Evolutionary conservation across 352 stramenopile genomes (phyloP), one percentile per base, ranked within the genome.

Genomic region (Peronospora destructor): DNA sequence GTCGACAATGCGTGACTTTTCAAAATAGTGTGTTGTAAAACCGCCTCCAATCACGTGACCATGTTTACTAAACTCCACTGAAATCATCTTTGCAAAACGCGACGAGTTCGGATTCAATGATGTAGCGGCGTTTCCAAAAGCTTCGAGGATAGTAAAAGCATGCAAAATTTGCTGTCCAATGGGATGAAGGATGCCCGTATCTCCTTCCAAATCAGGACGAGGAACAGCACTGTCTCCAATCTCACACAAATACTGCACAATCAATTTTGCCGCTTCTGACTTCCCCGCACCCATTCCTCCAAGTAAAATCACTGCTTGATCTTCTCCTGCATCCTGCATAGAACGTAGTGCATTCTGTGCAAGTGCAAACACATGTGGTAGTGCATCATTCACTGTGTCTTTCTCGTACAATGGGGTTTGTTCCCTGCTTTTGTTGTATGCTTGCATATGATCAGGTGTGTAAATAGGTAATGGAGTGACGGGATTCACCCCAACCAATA

Each of bases 141-240:
- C 64, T 51, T 92, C 81, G 13, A 90, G 65, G n/a, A 92, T 82
- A 3, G 69, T 76, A 50, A 89, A 83, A 4, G 81, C 77, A 45
- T 89, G 81, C 17, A 89, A 45, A 58, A 91, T 85, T 52, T 91
- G 81, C 56, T 91, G 78, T 0, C 77, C 81, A 45, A 91, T 85
- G 4, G 78, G 76, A 44, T 89, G 75, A 8, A 88, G 66, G 3
- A 84, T 62, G 7, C 66, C 60, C 0, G 71, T 59, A 19, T 86
- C 78, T 8, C 53, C 66, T 38, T 81, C 66, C 2, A 55, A 36
- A 0, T 74, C 62, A 13, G 71, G 45, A 12, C 60, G 64, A 2
- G 64, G 59, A 23, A 65, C 55, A 0, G 70, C 59, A 25, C 76
- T 79, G 43, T 89, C 78, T 34, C 78, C 78, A 32, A 87, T 73